A percentile compares a stretch with the other conserved stretches of the same genome.
Evolutionary conservation across 2,329 filamentous ascomycete genomes (phyloP).

Genomic region (Incumbomyces lentus): DNA sequence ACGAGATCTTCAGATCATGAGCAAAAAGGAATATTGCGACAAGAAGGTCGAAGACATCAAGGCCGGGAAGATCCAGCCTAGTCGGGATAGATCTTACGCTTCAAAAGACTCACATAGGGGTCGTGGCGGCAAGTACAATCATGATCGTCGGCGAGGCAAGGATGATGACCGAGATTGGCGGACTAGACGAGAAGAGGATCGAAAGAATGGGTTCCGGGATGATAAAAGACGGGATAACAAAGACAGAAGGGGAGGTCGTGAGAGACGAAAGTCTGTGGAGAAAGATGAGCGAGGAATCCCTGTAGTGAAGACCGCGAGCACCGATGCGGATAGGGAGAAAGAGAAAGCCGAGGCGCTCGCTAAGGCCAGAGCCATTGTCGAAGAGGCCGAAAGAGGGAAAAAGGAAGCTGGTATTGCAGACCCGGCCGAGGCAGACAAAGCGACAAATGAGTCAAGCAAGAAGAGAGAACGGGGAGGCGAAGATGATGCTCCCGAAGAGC

Average conservation of each 20-base stretch:
- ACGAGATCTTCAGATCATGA: constrained; percentile 68
- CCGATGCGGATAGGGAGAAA: constrained; percentile 7
- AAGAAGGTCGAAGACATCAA: constrained; percentile 64
- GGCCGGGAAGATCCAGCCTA: constrained; percentile 57
- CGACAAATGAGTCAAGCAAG: constrained; percentile 24
- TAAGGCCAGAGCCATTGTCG: constrained; percentile 20
- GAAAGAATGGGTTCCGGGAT: constrained; percentile 32
- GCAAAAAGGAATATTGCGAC: constrained; percentile 79
- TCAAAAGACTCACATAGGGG: constrained; percentile 26
- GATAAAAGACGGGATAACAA: constrained; percentile 22
- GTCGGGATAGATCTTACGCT: constrained; percentile 35
- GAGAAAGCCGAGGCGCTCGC: constrained; percentile 19
- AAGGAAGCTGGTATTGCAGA: constrained; percentile 12
- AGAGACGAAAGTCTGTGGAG: constrained; percentile 27
- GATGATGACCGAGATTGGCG: constrained; percentile 32
- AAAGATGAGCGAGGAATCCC: constrained; percentile 36
- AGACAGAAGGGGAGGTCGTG: constrained; percentile 23
- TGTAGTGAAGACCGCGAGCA: constrained; percentile 26
- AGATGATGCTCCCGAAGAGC: constrained; percentile 25
- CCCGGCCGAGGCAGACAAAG: constrained; percentile 6
- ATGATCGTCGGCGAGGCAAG: constrained; percentile 11
- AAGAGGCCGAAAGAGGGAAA: constrained; percentile 20
- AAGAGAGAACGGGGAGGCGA: constrained; percentile 38
- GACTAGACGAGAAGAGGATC: constrained; percentile 35
- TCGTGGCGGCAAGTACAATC: constrained; percentile 20